These are phyloP conservation scores for Boletus subcaerulescens DNA, from an alignment of 768 basidiomycete species.

Conservation along the genomic window DNA sequence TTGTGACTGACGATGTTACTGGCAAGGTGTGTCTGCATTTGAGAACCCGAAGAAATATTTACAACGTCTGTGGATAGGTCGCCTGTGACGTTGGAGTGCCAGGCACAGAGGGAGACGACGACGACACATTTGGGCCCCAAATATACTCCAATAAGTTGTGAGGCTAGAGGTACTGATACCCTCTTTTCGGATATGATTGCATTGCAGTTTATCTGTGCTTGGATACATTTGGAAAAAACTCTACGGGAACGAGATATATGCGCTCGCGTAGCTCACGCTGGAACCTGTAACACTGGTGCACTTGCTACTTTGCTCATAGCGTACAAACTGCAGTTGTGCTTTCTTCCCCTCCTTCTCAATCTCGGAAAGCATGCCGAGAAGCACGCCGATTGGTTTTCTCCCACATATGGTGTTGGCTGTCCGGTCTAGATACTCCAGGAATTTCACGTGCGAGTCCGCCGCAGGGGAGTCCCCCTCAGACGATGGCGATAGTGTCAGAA, in stretches of 20 bases:
- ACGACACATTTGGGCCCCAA: constrained; percentile 58
- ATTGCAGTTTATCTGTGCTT: neutral
- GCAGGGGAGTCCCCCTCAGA: constrained; percentile 43
- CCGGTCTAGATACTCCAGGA: constrained; percentile 61
- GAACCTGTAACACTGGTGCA: constrained; percentile 69
- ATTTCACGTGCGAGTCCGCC: constrained; percentile 53
- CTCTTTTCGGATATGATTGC: neutral
- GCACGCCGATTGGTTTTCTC: constrained; percentile 90
- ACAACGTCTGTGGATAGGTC: constrained; percentile 42
- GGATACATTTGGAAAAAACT: neutral
- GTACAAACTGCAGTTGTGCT: constrained; percentile 69
- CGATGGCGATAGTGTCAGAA: constrained; percentile 55
- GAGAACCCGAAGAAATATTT: neutral
- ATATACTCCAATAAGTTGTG: constrained; percentile 14
- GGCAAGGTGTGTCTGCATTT: constrained; percentile 49
- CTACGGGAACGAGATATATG: constrained; percentile 58
- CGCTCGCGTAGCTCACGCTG: constrained; percentile 97
- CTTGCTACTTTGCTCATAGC: constrained; percentile 89
- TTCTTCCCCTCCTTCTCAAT: constrained; percentile 44
- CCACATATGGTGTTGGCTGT: constrained; percentile 98
- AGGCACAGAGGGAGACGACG: constrained; percentile 59
- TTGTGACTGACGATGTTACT: constrained; percentile 44
- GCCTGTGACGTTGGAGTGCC: constrained; percentile 66
- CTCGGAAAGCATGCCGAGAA: constrained; percentile 70
- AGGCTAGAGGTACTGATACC: neutral